phyloP scores from a whole-genome alignment of 441 rosid species.

The Dalechampia spathulata region DNA sequence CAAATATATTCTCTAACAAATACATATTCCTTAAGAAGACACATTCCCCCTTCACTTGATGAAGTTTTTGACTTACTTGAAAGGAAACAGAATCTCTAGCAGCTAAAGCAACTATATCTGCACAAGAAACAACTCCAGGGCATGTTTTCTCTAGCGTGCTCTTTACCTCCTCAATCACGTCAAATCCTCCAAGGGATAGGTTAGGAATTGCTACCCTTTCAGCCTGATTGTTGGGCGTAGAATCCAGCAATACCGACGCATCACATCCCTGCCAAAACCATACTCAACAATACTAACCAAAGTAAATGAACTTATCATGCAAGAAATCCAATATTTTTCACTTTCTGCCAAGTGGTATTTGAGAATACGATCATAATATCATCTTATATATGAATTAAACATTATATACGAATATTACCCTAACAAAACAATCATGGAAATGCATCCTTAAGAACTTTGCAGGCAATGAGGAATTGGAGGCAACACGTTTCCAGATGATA shows the following conservation, averaged over 20 bases:
- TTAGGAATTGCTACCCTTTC: constrained; percentile 57
- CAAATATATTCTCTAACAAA: too few species aligned
- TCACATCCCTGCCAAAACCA: constrained; percentile 57
- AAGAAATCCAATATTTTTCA: too few species aligned
- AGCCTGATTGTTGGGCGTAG: constrained; percentile 25
- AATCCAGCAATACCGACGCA: constrained; percentile 47
- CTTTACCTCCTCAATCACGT: constrained; percentile 50
- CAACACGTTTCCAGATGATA: constrained; percentile 23
- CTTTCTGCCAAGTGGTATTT: too few species aligned
- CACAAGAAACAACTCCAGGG: constrained; percentile 58
- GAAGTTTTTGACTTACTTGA: constrained; percentile 22
- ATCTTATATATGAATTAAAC: too few species aligned
- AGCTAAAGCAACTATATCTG: constrained; percentile 51
- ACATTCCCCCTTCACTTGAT: too few species aligned
- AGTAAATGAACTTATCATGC: too few species aligned
- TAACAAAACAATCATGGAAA: constrained; percentile 47
- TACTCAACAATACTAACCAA: too few species aligned
- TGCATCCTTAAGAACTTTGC: constrained; percentile 49
- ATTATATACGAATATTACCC: constrained; percentile 22
- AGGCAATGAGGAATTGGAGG: constrained; percentile 21
- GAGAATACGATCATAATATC: too few species aligned
- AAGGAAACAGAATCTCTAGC: constrained; percentile 56
- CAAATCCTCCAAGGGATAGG: constrained; percentile 36
- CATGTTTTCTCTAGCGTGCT: constrained; percentile 44
- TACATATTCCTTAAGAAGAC: too few species aligned